Evolutionary conservation across 2,329 filamentous ascomycete species (phyloP), one percentile per base, ranked within the genome.

Genomic region (Zasmidium cellare): DNA sequence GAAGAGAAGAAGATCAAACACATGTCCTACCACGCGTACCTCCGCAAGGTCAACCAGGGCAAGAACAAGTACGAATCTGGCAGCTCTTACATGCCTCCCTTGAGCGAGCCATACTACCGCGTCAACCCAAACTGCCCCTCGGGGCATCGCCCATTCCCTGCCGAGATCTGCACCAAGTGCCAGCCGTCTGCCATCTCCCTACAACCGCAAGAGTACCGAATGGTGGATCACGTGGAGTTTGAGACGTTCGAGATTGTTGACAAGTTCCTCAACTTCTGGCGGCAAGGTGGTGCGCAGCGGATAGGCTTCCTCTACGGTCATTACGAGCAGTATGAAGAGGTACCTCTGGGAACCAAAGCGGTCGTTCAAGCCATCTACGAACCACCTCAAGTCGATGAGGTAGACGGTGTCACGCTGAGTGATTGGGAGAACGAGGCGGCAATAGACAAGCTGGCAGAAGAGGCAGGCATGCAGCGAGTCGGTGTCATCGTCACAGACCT

Each of bases 1-100:
- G 85, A 86, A 25, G 93, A 99, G 68, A 96, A 93, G 81, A 97
- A 97, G 82, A 97, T 99, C 82, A 99, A 99, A 75, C 96, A 99
- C 75, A 82, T 94, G 24, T 97, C 94, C 0, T 97, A 97, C 77
- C 94, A 99, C 75, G 90, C 92, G 3, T 88, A 97, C 73, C 82
- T 99, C 47, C 87, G 92, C 65, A 99, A 99, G 75, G 88, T 96
- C 75, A 99, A 99, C 77, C 88, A 92, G 14, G 89, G 91, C 14
- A 97, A 96, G 63, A 99, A 99, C 78, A 97, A 96, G 74, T 90
- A 93, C 28, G 93, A 99, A 76, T 84, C 91, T 1, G 92, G 91
- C 57, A 92, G 87, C 74, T 97, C 94, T 6, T 99, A 94, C 73
- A 97, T 99, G 79, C 94, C 94, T 12, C 94, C 94, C 1, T 84